Evolutionary conservation across 1,139 yeast genomes (phyloP).

Genomic region (Torulaspora pretoriensis): DNA sequence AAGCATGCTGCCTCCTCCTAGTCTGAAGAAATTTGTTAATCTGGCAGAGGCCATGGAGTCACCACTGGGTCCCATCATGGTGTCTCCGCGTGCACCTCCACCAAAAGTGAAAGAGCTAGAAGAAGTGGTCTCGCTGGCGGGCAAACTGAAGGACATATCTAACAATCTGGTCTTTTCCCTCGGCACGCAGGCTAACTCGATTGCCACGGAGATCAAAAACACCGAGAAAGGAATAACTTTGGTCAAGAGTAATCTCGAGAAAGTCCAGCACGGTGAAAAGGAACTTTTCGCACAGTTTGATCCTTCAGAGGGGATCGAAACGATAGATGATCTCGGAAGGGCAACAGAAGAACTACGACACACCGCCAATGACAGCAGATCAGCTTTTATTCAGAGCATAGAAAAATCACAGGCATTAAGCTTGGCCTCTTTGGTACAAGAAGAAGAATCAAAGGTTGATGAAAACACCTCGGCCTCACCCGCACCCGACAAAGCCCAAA

Average conservation of each 20-base stretch:
- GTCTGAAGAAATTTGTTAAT: slow-evolving; percentile 11
- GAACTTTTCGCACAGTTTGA: slow-evolving; percentile 12
- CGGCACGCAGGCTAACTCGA: slow-evolving; percentile 12
- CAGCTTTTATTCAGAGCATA: slow-evolving; percentile 17
- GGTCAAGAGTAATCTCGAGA: slow-evolving; percentile 10
- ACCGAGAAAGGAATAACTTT: slow-evolving; percentile 10
- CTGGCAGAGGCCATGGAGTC: slow-evolving; percentile 18
- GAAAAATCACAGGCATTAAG: slow-evolving; percentile 59
- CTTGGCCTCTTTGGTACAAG: slow-evolving; percentile 53
- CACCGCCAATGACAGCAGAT: slow-evolving; percentile 10
- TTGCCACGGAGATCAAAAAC: slow-evolving; percentile 12
- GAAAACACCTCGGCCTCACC: slow-evolving; percentile 22
- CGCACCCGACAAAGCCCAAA: slow-evolving; percentile 13
- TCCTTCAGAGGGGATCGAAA: slow-evolving; percentile 6
- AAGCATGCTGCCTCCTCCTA: slow-evolving; percentile 5
- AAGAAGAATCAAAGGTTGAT: slow-evolving; percentile 45
- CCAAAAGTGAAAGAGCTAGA: slow-evolving; percentile 6
- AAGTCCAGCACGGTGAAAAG: slow-evolving; percentile 5
- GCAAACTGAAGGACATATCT: slow-evolving; percentile 11
- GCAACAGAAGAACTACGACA: slow-evolving; percentile 11
- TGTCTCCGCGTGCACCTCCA: slow-evolving; percentile 7
- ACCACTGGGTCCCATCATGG: slow-evolving; percentile 12
- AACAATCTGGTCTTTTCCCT: slow-evolving; percentile 10
- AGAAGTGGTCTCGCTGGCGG: slow-evolving; percentile 7
- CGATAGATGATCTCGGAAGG: slow-evolving; percentile 11